Conservation (phyloP, 352 stramenopile species). For the Achlya hypogyna region DNA sequence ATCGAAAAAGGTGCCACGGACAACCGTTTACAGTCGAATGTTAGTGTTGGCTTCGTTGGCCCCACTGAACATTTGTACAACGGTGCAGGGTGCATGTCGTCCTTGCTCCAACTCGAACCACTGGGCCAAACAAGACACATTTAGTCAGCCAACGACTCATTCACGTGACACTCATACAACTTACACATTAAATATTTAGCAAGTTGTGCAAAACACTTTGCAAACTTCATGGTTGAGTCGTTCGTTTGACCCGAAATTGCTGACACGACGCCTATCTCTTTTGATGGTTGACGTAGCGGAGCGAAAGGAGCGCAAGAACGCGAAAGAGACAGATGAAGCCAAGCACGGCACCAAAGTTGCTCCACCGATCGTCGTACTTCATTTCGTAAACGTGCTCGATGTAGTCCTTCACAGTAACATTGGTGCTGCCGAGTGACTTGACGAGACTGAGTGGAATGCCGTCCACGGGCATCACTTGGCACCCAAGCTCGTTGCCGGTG, state of each 20-base stretch:
- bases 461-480: constrained; percentile 30
- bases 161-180: too few species aligned
- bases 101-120: too few species aligned
- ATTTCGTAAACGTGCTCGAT: constrained; percentile 48
- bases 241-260: background rate
- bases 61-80: too few species aligned
- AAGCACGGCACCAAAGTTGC: constrained; percentile 40
- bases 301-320: constrained; percentile 37
- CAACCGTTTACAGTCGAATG: too few species aligned
- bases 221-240: background rate
- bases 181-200: too few species aligned
- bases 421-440: constrained; percentile 1
- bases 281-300: constrained; percentile 50
- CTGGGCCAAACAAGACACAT: too few species aligned
- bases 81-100: too few species aligned
- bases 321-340: constrained; percentile 40
- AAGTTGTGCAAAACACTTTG: background rate
- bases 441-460: constrained; percentile 33
- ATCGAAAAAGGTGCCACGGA: too few species aligned
- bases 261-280: constrained; percentile 22
- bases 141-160: too few species aligned
- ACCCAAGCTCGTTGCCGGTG: constrained; percentile 30
- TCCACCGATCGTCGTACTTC: constrained; percentile 32
- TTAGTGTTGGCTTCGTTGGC: too few species aligned
- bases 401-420: constrained; percentile 40